A percentile compares a stretch with the other conserved stretches of the same genome.
Conservation (phyloP, 2,329 filamentous ascomycete species). For the Chaetomium olivaceum region DNA sequence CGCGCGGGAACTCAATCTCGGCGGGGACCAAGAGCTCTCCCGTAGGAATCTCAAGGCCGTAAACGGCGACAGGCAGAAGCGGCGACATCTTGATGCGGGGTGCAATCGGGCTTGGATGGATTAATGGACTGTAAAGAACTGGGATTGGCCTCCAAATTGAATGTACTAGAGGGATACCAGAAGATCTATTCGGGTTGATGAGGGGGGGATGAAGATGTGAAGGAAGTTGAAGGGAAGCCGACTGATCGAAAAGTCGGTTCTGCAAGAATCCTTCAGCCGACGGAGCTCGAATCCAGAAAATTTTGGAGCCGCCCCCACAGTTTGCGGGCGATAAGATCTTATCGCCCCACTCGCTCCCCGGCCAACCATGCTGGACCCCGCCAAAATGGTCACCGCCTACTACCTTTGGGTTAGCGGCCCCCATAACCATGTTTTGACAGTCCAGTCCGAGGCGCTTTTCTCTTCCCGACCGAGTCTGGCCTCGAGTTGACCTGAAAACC, state of each 20-base stretch:
- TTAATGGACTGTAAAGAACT: neutral
- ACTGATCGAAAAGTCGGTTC: slow-evolving; percentile 22
- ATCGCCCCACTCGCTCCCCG: slow-evolving; percentile 28
- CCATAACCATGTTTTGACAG: slow-evolving; percentile 1
- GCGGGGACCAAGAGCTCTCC: slow-evolving; percentile 82
- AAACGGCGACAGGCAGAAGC: slow-evolving; percentile 71
- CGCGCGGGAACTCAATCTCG: slow-evolving; percentile 73
- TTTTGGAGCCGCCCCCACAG: slow-evolving; percentile 23
- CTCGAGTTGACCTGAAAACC: no score
- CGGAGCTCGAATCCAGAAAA: slow-evolving; percentile 25
- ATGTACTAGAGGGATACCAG: neutral
- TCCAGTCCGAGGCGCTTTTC: neutral
- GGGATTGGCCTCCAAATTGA: neutral
- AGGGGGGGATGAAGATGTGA: slow-evolving; percentile 1
- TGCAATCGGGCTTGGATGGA: neutral
- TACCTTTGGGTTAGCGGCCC: slow-evolving; percentile 1
- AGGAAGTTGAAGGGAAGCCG: slow-evolving; percentile 4
- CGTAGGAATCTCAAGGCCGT: slow-evolving; percentile 86
- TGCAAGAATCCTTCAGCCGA: slow-evolving; percentile 27
- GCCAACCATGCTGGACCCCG: slow-evolving; percentile 22
- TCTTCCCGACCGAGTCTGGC: no score
- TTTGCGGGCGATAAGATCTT: slow-evolving; percentile 23
- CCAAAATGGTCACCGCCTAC: slow-evolving; percentile 14
- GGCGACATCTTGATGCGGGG: slow-evolving; percentile 52
- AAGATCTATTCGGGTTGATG: neutral